Evolutionary conservation across 768 basidiomycete species (phyloP), one percentile per base, ranked within the genome.

Genomic region (Xanthoconium stramineum): DNA sequence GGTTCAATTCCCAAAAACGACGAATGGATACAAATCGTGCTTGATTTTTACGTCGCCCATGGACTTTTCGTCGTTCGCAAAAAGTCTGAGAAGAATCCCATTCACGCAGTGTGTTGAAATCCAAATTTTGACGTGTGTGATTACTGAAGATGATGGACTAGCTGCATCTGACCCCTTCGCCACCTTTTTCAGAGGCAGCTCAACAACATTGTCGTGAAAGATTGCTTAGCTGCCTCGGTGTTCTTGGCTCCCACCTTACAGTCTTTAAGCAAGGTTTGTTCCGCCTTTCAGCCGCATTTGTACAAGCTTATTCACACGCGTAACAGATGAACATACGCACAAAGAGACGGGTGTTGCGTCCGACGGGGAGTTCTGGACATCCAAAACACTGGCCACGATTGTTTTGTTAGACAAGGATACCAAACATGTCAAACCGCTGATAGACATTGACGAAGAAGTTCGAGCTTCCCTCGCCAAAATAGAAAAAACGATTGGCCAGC

Each of bases 1-100:
- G 83, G 84, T 13, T 80, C 83, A 1, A 81, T 95, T 46, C 90
- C 88, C 5, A 94, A 91, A 66, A 78, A 80, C 42, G 94, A 96
- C 67, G 78, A 77, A 36, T 94, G 92, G 86, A 76, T 95, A 19
- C 77, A 80, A 53, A 74, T 77, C 12, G 74, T 94, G 52, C 76
- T 98, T 29, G 84, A 95, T 57, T 97, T 93, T 82, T 76, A 97
- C 42, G 71, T 81, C 57, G 80, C 93, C 8, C 80, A 97, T 57
- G 94, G 93, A 0, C 80, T 96, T 44, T 97, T 93, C 68, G 69
- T 80, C 19, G 72, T 93, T 59, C 80, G 80, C 62, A 94, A 91
- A 73, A 84, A 83, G 66, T 83, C 84, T 24, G 80, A 82, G 54
- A 89, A 88, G 68, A 88, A 80, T 57, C 58, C 75, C 1, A 77